A percentile compares a stretch with the other conserved stretches of the same genome.
Conservation (phyloP, 2,329 filamentous ascomycete genomes). For the Alternaria postmessia region DNA sequence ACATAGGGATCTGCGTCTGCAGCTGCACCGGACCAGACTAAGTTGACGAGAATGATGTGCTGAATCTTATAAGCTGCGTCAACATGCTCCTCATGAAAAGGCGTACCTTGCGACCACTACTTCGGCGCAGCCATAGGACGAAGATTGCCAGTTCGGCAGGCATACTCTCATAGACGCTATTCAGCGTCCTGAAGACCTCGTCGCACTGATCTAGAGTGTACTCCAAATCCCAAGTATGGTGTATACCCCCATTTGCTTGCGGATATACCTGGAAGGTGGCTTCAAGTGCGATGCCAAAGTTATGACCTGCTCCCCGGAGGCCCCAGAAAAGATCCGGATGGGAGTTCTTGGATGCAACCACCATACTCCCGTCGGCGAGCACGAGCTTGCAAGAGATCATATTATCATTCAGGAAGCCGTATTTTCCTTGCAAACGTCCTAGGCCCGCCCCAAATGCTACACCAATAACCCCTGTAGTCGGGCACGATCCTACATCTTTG, state of each 20-base stretch:
- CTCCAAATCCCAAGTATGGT: conserved; percentile 14
- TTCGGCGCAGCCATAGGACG: conserved; percentile 9
- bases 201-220: conserved; percentile 10
- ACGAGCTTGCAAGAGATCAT: conserved; percentile 12
- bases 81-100: background rate
- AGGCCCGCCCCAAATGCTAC: conserved; percentile 13
- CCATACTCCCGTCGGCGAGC: conserved; percentile 2
- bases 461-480: conserved; percentile 14
- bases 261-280: conserved; percentile 8
- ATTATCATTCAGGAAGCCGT: conserved; percentile 14
- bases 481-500: conserved; percentile 10
- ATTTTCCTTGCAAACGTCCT: conserved; percentile 12
- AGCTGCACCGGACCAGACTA: conserved; percentile 10
- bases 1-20: conserved; percentile 1
- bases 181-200: conserved; percentile 8
- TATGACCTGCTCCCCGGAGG: conserved; percentile 8
- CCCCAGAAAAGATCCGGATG: conserved; percentile 7
- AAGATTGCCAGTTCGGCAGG: conserved; percentile 11
- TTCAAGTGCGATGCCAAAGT: conserved; percentile 12
- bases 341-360: background rate
- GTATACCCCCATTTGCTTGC: conserved; percentile 6
- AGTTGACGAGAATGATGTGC: conserved; percentile 10
- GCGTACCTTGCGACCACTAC: conserved; percentile 8
- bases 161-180: conserved; percentile 9
- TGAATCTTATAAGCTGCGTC: background rate